Evolutionary conservation across 306 rosid genomes (phyloP).

Genomic region (Gastrolobium bilobum): DNA sequence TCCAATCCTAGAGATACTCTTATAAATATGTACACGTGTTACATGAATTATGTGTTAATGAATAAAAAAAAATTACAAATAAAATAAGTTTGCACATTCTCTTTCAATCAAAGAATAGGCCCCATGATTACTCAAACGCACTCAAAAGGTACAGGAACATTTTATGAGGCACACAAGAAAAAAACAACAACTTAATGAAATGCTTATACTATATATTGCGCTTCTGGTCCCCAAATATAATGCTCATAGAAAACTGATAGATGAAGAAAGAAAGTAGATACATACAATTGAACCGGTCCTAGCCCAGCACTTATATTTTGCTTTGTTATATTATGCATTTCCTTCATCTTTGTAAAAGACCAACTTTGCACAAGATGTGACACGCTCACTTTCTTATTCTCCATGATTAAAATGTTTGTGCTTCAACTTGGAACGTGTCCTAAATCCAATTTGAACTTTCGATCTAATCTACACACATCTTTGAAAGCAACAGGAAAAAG

Average conservation of each 20-base stretch:
- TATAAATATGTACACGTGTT: no score
- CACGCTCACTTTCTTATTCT: neutral
- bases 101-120: neutral
- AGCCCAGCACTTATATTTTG: conserved; percentile 1
- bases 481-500: conserved; percentile 3
- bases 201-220: conserved; percentile 17
- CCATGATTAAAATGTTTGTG: neutral
- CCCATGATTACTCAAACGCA: no score
- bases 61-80: neutral
- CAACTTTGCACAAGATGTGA: conserved; percentile 1
- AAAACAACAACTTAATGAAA: neutral
- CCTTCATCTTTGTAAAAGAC: conserved; percentile 13
- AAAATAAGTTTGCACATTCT: neutral
- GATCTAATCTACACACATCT: neutral
- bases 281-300: conserved; percentile 8
- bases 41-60: neutral
- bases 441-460: neutral
- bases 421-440: neutral
- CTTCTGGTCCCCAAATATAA: conserved; percentile 36
- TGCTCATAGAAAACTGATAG: conserved; percentile 18
- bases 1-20: no score
- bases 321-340: conserved; percentile 39
- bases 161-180: no score
- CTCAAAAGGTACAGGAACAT: neutral
- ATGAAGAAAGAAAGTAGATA: conserved; percentile 37